Base-by-base conservation (phyloP, 2,329 filamentous ascomycete genomes). In the Colletotrichum navitas region DNA sequence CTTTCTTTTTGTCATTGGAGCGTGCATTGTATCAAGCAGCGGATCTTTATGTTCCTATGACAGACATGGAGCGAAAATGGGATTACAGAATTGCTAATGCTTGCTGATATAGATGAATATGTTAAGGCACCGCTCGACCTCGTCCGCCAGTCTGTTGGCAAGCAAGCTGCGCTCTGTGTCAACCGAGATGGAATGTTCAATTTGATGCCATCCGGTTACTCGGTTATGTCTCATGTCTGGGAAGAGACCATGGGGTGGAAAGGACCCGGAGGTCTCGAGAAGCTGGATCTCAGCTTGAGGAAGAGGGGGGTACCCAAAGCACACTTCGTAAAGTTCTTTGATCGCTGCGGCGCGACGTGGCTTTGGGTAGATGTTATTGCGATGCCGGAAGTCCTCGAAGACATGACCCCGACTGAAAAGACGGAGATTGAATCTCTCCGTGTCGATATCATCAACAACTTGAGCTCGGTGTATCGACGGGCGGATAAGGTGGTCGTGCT, bases 151-250 rank as follows among this genome's bases (percentile, higher is more conserved):
- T 54, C 51, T 3, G 24, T 34, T 10, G 2, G 14, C 0, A 12
- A 54, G 16, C 26, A 34, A 2, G 16, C 51, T 10, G 29, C 51
- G 4, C 51, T 54, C 18, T 54, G 51, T 10, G 51, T 54, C 10
- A n/a, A 54, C 29, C 29, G 51, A 2, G 21, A 54, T 3, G 51
- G 29, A 4, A 18, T 12, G 5, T 54, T 54, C 4, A 3, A 16
- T 3, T 5, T 43, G 5, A 34, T 5, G 29, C n/a, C 7, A 12
- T 54, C 29, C 5, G 51, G 29, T 18, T 54, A 34, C 52, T 55
- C 52, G 18, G 52, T 55, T 7, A 55, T 55, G 52, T 55, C 52
- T 3, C 52, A 55, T 4, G 52, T 55, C 8, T 55, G 52, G 52
- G 52, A 34, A 14, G 52, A 55, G 52, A 55, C 52, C 1, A 55